Conservation (phyloP, 495 filamentous ascomycete genomes). For the Sordaria brevicollis region DNA sequence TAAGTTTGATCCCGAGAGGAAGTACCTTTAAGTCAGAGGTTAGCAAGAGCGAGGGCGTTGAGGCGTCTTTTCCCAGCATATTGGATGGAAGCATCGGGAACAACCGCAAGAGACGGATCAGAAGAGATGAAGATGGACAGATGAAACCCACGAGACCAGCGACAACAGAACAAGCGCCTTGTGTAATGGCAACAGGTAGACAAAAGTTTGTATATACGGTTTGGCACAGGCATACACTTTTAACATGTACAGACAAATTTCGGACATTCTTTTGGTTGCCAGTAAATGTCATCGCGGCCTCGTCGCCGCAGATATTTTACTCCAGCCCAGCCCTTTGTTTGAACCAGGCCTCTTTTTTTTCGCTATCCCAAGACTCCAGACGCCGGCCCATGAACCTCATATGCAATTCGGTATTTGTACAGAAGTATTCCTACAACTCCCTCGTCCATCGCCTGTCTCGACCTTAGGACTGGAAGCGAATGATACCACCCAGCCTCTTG, state of each 20-base stretch:
- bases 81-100: background rate
- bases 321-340: background rate
- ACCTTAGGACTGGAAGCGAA: slow-evolving; percentile 38
- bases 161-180: background rate
- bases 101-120: background rate
- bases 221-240: background rate
- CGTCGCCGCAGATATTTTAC: background rate
- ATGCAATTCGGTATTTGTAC: slow-evolving; percentile 2
- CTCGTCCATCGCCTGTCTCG: background rate
- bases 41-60: background rate
- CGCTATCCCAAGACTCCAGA: background rate
- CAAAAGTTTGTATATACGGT: background rate
- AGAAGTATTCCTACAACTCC: slow-evolving; percentile 1
- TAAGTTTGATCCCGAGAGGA: slow-evolving; percentile 67
- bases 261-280: background rate
- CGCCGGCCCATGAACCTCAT: background rate
- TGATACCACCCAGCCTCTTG: slow-evolving; percentile 53
- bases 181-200: background rate
- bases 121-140: background rate
- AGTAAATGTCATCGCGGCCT: background rate
- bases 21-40: slow-evolving; percentile 58
- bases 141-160: background rate
- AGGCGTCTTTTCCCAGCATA: background rate
- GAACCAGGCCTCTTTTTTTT: background rate
- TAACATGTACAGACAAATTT: background rate